These are phyloP conservation scores for Termitomyces sp. DNA, from an alignment of 768 basidiomycete species.

Conservation along the genomic window DNA sequence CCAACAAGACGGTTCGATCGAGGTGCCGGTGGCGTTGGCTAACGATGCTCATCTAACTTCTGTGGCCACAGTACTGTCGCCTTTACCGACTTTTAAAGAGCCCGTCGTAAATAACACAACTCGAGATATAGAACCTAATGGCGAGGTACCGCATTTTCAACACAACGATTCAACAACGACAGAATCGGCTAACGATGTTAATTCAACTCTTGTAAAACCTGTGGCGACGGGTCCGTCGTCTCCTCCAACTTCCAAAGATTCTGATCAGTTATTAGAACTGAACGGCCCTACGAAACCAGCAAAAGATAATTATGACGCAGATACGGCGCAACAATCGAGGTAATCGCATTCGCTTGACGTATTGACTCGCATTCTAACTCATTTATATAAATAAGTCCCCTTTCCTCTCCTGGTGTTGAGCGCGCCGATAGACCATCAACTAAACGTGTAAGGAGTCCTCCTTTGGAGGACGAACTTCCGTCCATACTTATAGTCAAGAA, in stretches of 20 bases:
- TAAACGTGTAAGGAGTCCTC: constrained; percentile 4
- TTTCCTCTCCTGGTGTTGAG: constrained; percentile 4
- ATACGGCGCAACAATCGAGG: constrained; percentile 6
- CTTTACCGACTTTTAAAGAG: background rate
- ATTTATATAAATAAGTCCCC: constrained; percentile 6
- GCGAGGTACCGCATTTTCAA: no score
- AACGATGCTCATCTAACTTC: background rate
- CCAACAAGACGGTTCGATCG: background rate
- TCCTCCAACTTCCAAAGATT: background rate
- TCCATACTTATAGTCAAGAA: constrained; percentile 24
- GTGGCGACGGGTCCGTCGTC: background rate
- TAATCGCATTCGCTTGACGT: background rate
- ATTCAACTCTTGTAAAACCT: background rate
- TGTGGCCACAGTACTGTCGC: background rate
- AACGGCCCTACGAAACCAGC: background rate
- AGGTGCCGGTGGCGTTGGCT: background rate
- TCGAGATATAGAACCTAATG: background rate
- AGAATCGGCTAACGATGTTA: background rate
- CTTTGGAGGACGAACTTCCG: constrained; percentile 18
- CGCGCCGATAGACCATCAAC: background rate
- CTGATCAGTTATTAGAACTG: background rate
- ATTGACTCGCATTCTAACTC: background rate
- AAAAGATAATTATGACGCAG: background rate
- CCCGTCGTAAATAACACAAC: background rate
- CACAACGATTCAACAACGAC: background rate